Conservation (phyloP, 2,329 filamentous ascomycete genomes). For the Fusarium tanahbumbuense region DNA sequence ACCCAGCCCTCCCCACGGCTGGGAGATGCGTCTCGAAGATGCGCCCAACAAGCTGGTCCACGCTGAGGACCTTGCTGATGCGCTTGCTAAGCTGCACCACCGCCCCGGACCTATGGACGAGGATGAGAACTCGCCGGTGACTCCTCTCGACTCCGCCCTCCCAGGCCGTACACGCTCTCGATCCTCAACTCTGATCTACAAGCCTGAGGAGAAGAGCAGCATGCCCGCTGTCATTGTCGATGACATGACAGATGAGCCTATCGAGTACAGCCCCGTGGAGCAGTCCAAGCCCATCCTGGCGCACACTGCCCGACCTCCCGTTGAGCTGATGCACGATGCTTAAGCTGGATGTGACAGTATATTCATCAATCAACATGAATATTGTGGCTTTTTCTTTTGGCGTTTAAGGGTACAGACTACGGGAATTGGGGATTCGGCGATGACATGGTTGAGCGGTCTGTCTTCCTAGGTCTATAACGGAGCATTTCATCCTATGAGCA, state of each 20-base stretch:
- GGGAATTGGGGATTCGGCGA: slow-evolving; percentile 9
- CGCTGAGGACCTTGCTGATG: slow-evolving; percentile 75
- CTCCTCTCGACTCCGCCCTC: slow-evolving; percentile 47
- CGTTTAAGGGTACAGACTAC: slow-evolving; percentile 35
- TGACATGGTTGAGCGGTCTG: slow-evolving; percentile 19
- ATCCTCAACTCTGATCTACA: slow-evolving; percentile 74
- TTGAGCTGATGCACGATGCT: slow-evolving; percentile 70
- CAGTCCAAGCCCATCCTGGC: slow-evolving; percentile 63
- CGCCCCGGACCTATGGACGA: slow-evolving; percentile 55
- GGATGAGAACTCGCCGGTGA: slow-evolving; percentile 48
- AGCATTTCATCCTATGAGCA: slow-evolving; percentile 35
- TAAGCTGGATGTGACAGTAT: slow-evolving; percentile 26
- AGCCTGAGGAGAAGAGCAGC: slow-evolving; percentile 66
- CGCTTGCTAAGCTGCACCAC: slow-evolving; percentile 71
- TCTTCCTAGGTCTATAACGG: slow-evolving; percentile 23
- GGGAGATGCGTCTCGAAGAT: slow-evolving; percentile 75
- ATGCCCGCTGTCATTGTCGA: slow-evolving; percentile 75
- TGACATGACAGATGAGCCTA: slow-evolving; percentile 71
- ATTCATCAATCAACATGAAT: background rate
- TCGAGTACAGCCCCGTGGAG: slow-evolving; percentile 57
- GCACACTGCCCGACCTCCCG: slow-evolving; percentile 71
- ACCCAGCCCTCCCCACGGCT: slow-evolving; percentile 74
- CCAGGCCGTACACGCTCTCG: slow-evolving; percentile 61
- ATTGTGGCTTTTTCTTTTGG: slow-evolving; percentile 28
- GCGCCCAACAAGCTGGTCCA: slow-evolving; percentile 77